Base-by-base conservation (phyloP, 768 basidiomycete species). In the Boletus reticuloceps region DNA sequence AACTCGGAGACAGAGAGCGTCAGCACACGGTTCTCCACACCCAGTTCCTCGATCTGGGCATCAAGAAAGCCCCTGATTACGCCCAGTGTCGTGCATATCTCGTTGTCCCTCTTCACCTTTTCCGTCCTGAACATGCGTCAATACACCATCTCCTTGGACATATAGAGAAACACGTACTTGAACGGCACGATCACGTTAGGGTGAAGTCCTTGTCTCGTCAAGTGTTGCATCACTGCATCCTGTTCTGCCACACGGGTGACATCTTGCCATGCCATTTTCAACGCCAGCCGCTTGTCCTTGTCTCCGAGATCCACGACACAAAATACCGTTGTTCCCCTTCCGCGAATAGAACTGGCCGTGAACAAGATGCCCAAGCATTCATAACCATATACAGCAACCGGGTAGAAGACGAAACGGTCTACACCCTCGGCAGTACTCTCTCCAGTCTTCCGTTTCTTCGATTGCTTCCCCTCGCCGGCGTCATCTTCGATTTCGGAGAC, bases 301-400 rank as follows among this genome's bases (percentile, higher is more conserved):
- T 34, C 32, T 9, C 2, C 17, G 14, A 27, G 27, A 27, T 27
- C 27, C 27, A 27, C 27, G 27, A 58, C 56, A 6, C 38, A 34
- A 17, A 51, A 64, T 4, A 63, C 53, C 1, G 51, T 51, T 12
- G 55, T 57, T 19, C 51, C 50, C 5, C 55, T 25, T 14, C 62
- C 58, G n/a, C 60, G 57, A 43, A 63, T 49, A 2, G 58, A 63
- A 20, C 53, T 14, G 1, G 50, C 4, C 10, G 53, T 59, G 7
- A 44, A 44, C 36, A 45, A 27, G 3, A 37, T 34, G 1, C 47
- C 52, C 4, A 46, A 5, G 10, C 56, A 58, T 27, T 27, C 27
- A 7, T 8, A 27, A 27, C 7, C 27, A 27, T 27, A 27, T 27
- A 27, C 27, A 27, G 27, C 27, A 7, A 27, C 27, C 27, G 27